phyloP scores from a whole-genome alignment of 2,329 filamentous ascomycete genomes.

The Lachnellula cervina region DNA sequence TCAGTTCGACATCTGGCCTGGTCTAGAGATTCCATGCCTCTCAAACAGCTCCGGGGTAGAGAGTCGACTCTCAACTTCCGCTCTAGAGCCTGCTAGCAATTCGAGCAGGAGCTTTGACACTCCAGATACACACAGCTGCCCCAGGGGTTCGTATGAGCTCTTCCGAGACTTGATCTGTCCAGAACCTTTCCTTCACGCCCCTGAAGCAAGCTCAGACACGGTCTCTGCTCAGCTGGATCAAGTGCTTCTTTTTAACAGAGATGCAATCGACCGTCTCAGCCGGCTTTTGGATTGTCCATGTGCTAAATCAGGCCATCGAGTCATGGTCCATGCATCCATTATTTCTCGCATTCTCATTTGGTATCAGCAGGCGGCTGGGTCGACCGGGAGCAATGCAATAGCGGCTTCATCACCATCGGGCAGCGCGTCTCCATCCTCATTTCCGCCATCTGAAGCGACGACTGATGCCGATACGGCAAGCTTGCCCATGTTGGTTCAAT shows the following conservation, averaged over 20 bases:
- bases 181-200: slow-evolving; percentile 19
- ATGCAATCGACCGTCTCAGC: slow-evolving; percentile 19
- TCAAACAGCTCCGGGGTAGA: neutral
- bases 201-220: slow-evolving; percentile 19
- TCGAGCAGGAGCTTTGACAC: neutral
- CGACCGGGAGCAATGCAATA: slow-evolving; percentile 16
- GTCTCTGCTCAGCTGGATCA: slow-evolving; percentile 20
- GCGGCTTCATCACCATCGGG: slow-evolving; percentile 3
- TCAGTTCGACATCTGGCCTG: slow-evolving; percentile 2
- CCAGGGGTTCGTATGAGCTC: slow-evolving; percentile 23
- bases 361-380: slow-evolving; percentile 28
- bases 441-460: neutral
- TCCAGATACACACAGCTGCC: slow-evolving; percentile 18
- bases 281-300: slow-evolving; percentile 20
- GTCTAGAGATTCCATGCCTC: too few relatives aligned
- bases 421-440: neutral
- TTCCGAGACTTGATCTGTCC: slow-evolving; percentile 24
- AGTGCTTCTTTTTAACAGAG: slow-evolving; percentile 22
- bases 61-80: slow-evolving; percentile 5
- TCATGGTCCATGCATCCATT: slow-evolving; percentile 27
- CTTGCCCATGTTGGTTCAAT: slow-evolving; percentile 13
- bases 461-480: neutral
- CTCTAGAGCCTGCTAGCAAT: slow-evolving; percentile 1
- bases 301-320: slow-evolving; percentile 21
- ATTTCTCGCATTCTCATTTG: slow-evolving; percentile 27